Conservation (phyloP, 345 rosid genomes). For the Bruguiera sexangula region DNA sequence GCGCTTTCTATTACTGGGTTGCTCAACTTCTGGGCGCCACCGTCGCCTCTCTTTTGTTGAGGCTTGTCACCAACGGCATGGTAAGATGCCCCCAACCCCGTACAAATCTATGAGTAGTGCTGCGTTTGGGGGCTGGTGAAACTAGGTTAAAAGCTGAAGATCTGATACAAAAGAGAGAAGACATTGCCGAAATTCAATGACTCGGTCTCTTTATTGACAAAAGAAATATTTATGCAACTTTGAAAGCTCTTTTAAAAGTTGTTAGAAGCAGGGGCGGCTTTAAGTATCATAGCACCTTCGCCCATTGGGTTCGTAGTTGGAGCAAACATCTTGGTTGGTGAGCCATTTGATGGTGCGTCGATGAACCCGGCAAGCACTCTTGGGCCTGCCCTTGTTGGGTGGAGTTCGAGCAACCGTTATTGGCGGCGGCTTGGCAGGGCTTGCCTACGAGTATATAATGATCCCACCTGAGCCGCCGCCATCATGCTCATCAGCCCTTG, state of each 20-base stretch:
- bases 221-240: slow-evolving; percentile 26
- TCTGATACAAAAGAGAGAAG: too few species aligned
- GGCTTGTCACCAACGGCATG: slow-evolving; percentile 62
- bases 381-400: slow-evolving; percentile 46
- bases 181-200: too few species aligned
- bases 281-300: slow-evolving; percentile 43
- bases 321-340: slow-evolving; percentile 46
- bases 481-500: slow-evolving; percentile 58
- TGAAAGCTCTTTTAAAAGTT: too few species aligned
- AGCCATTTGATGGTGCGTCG: slow-evolving; percentile 49
- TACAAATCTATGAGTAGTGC: too few species aligned
- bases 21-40: slow-evolving; percentile 74
- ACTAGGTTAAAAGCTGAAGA: too few species aligned
- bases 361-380: slow-evolving; percentile 51
- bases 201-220: too few species aligned
- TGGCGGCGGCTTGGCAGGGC: slow-evolving; percentile 45
- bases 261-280: slow-evolving; percentile 31
- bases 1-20: slow-evolving; percentile 61
- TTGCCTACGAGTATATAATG: slow-evolving; percentile 54
- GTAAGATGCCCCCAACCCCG: slow-evolving; percentile 23
- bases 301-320: slow-evolving; percentile 41
- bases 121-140: too few species aligned
- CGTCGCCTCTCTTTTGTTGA: slow-evolving; percentile 54
- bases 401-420: slow-evolving; percentile 46
- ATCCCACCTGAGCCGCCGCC: slow-evolving; percentile 44